Conservation (phyloP, 1,139 yeast genomes). For the Sugiyamaella sp. region DNA sequence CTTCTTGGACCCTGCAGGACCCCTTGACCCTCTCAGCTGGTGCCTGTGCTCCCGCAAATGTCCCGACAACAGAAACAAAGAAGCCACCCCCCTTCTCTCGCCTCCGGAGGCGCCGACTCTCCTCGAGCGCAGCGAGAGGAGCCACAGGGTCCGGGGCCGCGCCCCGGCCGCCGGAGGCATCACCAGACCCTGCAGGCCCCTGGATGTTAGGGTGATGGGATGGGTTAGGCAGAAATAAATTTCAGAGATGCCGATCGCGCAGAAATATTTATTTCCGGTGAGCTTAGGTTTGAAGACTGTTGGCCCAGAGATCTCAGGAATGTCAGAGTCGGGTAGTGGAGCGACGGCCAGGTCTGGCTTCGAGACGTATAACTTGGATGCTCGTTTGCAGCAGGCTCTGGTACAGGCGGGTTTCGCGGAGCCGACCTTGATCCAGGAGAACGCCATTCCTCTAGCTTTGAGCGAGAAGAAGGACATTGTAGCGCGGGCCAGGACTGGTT, state of each 20-base stretch:
- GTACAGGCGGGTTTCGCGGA: conserved; percentile 70
- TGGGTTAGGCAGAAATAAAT: conserved; percentile 12
- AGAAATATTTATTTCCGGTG: background rate
- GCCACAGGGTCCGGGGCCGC: background rate
- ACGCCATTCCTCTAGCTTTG: conserved; percentile 88
- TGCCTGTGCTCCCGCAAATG: no score
- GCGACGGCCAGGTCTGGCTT: conserved; percentile 20
- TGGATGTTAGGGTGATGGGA: background rate
- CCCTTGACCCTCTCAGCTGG: no score
- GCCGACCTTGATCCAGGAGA: conserved; percentile 89
- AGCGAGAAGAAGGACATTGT: conserved; percentile 85
- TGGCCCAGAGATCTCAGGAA: no score
- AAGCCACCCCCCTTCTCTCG: no score
- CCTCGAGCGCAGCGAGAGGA: background rate
- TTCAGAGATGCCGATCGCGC: conserved; percentile 4
- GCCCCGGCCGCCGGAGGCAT: conserved; percentile 4
- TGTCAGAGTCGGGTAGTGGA: background rate
- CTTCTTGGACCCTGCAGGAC: no score
- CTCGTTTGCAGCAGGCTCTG: conserved; percentile 82
- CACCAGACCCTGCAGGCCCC: background rate
- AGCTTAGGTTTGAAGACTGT: no score
- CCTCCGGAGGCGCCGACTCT: background rate
- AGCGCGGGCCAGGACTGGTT: conserved; percentile 87
- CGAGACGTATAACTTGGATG: conserved; percentile 55
- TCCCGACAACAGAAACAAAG: background rate